Evolutionary conservation across 345 rosid genomes (phyloP).

Genomic region (Lumnitzera racemosa): DNA sequence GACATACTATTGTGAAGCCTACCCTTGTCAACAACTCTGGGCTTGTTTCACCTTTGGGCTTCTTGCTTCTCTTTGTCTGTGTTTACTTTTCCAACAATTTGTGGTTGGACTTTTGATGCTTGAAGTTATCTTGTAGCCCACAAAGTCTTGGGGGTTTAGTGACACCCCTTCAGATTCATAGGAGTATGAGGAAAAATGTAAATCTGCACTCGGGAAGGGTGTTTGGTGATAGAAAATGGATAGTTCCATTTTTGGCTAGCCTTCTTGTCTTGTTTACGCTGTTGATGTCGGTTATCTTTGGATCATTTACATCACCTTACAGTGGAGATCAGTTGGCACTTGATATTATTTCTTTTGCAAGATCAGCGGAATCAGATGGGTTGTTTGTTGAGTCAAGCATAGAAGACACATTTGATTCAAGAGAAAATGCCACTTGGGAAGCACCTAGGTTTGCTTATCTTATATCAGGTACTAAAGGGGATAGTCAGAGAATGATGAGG

Average conservation of each 20-base stretch:
- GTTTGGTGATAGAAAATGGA: conserved; percentile 77
- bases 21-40: too few species aligned
- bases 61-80: too few species aligned
- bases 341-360: conserved; percentile 36
- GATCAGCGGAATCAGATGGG: conserved; percentile 41
- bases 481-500: conserved; percentile 87
- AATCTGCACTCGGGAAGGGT: conserved; percentile 54
- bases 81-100: too few species aligned
- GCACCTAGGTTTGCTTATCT: conserved; percentile 84
- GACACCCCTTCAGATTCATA: conserved; percentile 2
- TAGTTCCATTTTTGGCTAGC: conserved; percentile 71
- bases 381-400: conserved; percentile 71
- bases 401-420: conserved; percentile 23
- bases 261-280: conserved; percentile 61
- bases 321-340: conserved; percentile 43
- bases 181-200: conserved; percentile 47
- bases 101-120: too few species aligned
- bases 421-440: conserved; percentile 18
- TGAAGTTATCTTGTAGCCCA: too few species aligned
- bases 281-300: conserved; percentile 35
- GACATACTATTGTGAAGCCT: too few species aligned
- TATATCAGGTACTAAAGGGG: conserved; percentile 92
- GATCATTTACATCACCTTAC: conserved; percentile 30
- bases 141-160: neutral
- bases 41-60: too few species aligned